Conservation (phyloP, 306 rosid genomes). For the Rosa rugosa region DNA sequence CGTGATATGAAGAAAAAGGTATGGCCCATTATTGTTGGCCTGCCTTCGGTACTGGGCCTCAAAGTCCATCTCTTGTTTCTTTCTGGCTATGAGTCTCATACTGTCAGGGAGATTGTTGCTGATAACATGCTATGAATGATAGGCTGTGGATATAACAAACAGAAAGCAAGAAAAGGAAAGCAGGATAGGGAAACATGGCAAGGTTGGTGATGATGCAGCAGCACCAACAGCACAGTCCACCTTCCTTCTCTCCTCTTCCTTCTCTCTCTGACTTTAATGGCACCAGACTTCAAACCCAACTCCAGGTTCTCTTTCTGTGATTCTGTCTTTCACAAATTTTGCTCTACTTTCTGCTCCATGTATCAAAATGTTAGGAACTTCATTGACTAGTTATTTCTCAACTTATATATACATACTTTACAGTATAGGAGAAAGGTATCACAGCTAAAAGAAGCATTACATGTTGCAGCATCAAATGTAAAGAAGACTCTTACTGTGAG, state of each 20-base stretch:
- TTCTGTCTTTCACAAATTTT: background rate
- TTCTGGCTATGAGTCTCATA: background rate
- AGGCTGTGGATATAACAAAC: slow-evolving; percentile 13
- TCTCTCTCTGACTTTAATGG: slow-evolving; percentile 65
- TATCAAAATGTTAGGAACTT: background rate
- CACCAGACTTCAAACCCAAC: slow-evolving; percentile 53
- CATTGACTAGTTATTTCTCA: background rate
- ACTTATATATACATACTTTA: background rate
- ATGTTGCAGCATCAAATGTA: slow-evolving; percentile 60
- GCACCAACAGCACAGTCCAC: slow-evolving; percentile 55
- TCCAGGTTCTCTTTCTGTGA: slow-evolving; percentile 56
- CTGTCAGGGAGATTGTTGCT: background rate
- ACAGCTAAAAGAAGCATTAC: slow-evolving; percentile 52
- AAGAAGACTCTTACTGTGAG: slow-evolving; percentile 59
- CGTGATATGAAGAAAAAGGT: too few species aligned
- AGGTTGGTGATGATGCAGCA: slow-evolving; percentile 53
- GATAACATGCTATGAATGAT: background rate
- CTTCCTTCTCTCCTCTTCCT: slow-evolving; percentile 59
- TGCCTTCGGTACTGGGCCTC: background rate
- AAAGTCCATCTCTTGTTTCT: background rate
- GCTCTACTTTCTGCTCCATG: background rate
- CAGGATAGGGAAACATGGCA: slow-evolving; percentile 52
- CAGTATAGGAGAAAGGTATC: slow-evolving; percentile 61
- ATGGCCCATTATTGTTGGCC: background rate
- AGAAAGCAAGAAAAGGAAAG: background rate